Evolutionary conservation across 768 basidiomycete genomes (phyloP).

Genomic region (Dacryopinax spathularia): DNA sequence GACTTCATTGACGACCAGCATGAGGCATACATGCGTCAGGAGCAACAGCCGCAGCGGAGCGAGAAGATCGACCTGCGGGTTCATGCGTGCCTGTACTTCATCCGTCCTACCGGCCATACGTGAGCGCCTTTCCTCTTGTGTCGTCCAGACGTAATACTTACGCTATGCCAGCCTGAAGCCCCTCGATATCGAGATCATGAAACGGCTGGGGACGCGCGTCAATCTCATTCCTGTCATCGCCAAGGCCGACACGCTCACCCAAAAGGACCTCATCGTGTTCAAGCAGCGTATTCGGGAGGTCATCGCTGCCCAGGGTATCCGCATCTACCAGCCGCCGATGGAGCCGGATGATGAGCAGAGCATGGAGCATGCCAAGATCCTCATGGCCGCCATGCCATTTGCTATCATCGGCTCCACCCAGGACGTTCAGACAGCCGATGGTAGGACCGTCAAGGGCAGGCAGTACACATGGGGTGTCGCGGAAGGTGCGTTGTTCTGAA

Average conservation of each 20-base stretch:
- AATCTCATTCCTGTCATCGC: slow-evolving; percentile 96
- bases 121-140: slow-evolving; percentile 36
- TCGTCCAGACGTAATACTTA: slow-evolving; percentile 7
- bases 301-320: slow-evolving; percentile 79
- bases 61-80: slow-evolving; percentile 94
- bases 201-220: slow-evolving; percentile 92
- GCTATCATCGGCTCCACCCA: slow-evolving; percentile 96
- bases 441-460: slow-evolving; percentile 86
- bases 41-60: slow-evolving; percentile 90
- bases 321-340: slow-evolving; percentile 85
- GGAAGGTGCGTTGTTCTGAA: slow-evolving; percentile 48
- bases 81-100: slow-evolving; percentile 94
- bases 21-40: slow-evolving; percentile 91
- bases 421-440: slow-evolving; percentile 83
- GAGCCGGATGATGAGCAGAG: slow-evolving; percentile 76
- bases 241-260: slow-evolving; percentile 94
- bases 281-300: slow-evolving; percentile 89
- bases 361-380: slow-evolving; percentile 74
- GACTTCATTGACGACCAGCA: slow-evolving; percentile 97
- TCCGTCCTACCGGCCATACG: slow-evolving; percentile 93
- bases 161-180: slow-evolving; percentile 61
- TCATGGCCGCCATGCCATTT: slow-evolving; percentile 90
- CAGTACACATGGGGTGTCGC: slow-evolving; percentile 99
- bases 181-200: slow-evolving; percentile 99
- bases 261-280: slow-evolving; percentile 78